Evolutionary conservation across 2,329 filamentous ascomycete species (phyloP), one percentile per base, ranked within the genome.

Genomic region (Pseudocercospora pini-densiflorae): DNA sequence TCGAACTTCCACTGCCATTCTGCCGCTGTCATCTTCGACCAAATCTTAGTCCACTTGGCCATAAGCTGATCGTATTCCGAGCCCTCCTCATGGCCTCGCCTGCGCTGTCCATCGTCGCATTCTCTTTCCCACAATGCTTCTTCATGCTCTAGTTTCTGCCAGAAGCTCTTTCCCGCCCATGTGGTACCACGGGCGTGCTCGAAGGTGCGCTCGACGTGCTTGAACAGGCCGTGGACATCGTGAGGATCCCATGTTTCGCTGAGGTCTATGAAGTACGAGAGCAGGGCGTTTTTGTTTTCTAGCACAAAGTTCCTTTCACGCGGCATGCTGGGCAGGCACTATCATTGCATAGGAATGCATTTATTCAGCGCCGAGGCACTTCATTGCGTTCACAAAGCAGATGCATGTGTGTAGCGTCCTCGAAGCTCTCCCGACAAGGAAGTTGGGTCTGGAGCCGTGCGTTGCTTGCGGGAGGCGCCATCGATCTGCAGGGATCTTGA

Each of bases 1-100:
- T 68, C 65, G 12, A 70, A 61, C 62, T 66, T 61, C 24, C 59
- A 60, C 61, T 70, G 64, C 70, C 70, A 72, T 58, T 72, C 65
- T n/a, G 65, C 59, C 7, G 66, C 47, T n/a, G 65, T 58, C 36
- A 70, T 64, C 19, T 55, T 55, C 31, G 66, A 63, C 66, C 66
- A 69, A 19, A 66, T 65, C 31, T 64, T 59, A 36, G 61, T 62
- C 66, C 66, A 72, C 43, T 54, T 62, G 27, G 10, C 40, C 70
- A 72, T 72, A 24, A 68, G 53, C 14, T 47, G 59, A 58, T 72
- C 70, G 53, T 72, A 72, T 23, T 65, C 47, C 1, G 66, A 68
- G 24, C 62, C 66, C 47, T 66, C 61, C 63, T 72, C 70, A 24
- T 72, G 66, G 19, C 63, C 68, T 21, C 63, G 65, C 21, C 70